phyloP scores from a whole-genome alignment of 805 yeast genomes.

The Lipomyces yamanashiensis region DNA sequence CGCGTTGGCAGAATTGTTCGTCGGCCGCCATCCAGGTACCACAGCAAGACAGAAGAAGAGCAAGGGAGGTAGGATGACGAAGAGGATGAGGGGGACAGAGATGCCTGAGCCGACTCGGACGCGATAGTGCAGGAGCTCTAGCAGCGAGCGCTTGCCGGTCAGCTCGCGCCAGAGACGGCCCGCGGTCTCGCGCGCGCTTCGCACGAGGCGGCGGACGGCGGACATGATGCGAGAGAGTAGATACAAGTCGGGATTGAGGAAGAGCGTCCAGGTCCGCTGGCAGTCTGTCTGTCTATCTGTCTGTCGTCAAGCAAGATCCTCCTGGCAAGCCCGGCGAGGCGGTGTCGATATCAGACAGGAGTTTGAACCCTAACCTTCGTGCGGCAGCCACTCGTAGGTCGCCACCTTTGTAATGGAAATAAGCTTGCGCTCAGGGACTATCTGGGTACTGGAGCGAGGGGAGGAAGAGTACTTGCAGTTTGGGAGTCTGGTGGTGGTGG shows the following conservation, averaged over 20 bases:
- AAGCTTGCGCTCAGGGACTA: not conserved
- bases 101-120: slow-evolving; percentile 29
- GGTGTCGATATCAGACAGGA: slow-evolving; percentile 6
- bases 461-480: too few relatives aligned
- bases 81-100: slow-evolving; percentile 25
- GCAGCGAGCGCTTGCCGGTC: slow-evolving; percentile 2
- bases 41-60: slow-evolving; percentile 8
- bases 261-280: not conserved
- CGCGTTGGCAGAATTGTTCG: slow-evolving; percentile 1
- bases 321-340: not conserved
- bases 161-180: not conserved
- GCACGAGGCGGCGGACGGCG: slow-evolving; percentile 24
- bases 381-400: slow-evolving; percentile 4
- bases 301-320: not conserved
- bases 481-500: too few relatives aligned
- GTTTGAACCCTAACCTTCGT: not conserved
- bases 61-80: slow-evolving; percentile 21
- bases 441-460: not conserved
- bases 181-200: slow-evolving; percentile 14
- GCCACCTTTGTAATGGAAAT: not conserved
- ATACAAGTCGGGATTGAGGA: not conserved
- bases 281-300: too few relatives aligned
- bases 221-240: not conserved
- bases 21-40: slow-evolving; percentile 11
- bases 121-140: slow-evolving; percentile 25